Base-by-base conservation (phyloP, 768 basidiomycete species). In the Solioccasus polychromus region DNA sequence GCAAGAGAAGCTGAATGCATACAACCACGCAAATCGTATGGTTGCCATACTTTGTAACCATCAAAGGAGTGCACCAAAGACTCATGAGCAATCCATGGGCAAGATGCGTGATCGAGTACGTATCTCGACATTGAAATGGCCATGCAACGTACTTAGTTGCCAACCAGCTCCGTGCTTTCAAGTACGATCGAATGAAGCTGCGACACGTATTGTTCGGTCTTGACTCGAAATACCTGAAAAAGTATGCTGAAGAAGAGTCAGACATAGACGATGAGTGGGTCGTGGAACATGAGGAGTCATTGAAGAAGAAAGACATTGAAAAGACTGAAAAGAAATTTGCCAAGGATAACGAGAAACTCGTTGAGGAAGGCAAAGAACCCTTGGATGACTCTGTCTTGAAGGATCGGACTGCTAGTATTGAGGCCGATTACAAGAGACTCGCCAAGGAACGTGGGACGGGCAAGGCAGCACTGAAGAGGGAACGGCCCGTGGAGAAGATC, bases 31-130 rank as follows among this genome's bases (percentile, higher is more conserved):
- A 9, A 98, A 99, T 69, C 88, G 96, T 35, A 79, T 87, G 77
- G 96, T 98, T 14, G 96, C 96, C 49, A 92, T 98, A 50, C 74
- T 99, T 29, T 99, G 96, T 76, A 99, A 99, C 78, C 96, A 99
- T 88, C 94, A 98, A 67, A 80, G 92, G 67, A 84, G 82, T 46
- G 92, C 86, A 1, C 87, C 91, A 34, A 98, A 97, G 71, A 88
- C 84, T 5, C 93, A 96, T 57, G 89, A 88, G 26, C 86, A 88
- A 49, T 88, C 88, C 8, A 96, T 98, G 91, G 85, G 87, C 58
- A 97, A 91, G 70, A 87, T 97, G 81, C 78, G 76, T 14, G 82
- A 96, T 62, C 93, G 90, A 76, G 95, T 93, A 57, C 15, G 77
- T 68, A 40, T 35, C 31, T 28, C 15, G 25, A 22, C 10, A 19